Conservation (phyloP, 1,284 basidiomycete species). For the Cutaneotrichosporon dermatis region DNA sequence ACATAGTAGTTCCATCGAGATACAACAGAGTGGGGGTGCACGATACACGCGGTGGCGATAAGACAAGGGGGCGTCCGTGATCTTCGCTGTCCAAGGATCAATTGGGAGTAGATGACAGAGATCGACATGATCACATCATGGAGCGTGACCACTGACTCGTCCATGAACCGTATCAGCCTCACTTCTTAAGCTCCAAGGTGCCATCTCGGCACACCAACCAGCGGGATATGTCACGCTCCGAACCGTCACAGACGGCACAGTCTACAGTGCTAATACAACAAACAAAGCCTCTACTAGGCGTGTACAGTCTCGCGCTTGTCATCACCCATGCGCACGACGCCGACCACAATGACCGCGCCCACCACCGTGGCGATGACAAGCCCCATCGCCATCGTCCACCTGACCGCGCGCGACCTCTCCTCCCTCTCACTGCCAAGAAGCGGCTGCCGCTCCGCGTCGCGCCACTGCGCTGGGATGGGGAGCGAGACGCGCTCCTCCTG, state of each 20-base stretch:
- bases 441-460: slow-evolving; percentile 50
- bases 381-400: neutral
- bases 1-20: too few species aligned
- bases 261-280: neutral
- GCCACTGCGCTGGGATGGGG: neutral
- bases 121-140: too few species aligned
- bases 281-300: neutral
- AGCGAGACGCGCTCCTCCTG: slow-evolving; percentile 5
- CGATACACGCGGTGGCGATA: too few species aligned
- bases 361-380: neutral
- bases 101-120: neutral
- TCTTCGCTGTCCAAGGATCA: neutral
- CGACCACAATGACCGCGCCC: neutral
- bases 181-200: neutral
- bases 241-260: neutral
- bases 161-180: neutral
- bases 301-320: neutral
- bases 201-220: neutral
- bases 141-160: neutral
- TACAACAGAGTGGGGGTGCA: too few species aligned
- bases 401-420: neutral
- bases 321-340: neutral
- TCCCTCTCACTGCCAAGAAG: slow-evolving; percentile 35
- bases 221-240: neutral
- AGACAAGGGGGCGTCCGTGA: neutral